phyloP scores from a whole-genome alignment of 768 basidiomycete species.

The Russula brevipes region DNA sequence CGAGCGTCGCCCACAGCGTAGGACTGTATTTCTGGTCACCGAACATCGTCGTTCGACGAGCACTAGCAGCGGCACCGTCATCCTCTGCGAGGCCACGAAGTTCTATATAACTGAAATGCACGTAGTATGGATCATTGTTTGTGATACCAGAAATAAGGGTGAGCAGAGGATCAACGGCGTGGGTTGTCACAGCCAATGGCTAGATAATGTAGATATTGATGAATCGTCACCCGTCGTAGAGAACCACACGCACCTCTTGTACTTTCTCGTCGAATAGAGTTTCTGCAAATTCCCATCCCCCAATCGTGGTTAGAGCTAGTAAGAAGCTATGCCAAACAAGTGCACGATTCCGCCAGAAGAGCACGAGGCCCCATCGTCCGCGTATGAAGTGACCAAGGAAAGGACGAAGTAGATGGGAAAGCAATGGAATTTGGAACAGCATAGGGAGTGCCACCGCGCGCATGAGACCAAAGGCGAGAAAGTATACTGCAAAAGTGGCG shows the following conservation, averaged over 20 bases:
- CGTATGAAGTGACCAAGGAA: constrained; percentile 60
- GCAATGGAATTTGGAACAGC: constrained; percentile 49
- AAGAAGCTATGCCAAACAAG: constrained; percentile 47
- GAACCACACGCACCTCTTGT: constrained; percentile 43
- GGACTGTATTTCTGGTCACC: constrained; percentile 63
- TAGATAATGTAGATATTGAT: constrained; percentile 26
- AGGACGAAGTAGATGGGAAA: constrained; percentile 49
- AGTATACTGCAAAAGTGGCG: constrained; percentile 33
- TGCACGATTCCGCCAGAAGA: constrained; percentile 44
- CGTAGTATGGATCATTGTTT: constrained; percentile 47
- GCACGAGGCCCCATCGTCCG: constrained; percentile 48
- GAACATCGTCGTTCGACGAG: constrained; percentile 53
- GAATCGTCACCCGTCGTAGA: not conserved
- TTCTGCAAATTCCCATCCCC: constrained; percentile 61
- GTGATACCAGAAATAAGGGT: constrained; percentile 61
- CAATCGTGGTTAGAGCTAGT: constrained; percentile 47
- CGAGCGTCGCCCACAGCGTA: constrained; percentile 57
- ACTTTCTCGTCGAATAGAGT: constrained; percentile 55
- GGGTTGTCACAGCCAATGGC: constrained; percentile 44
- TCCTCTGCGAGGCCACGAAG: constrained; percentile 49
- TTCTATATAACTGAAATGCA: constrained; percentile 64
- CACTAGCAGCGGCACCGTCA: constrained; percentile 36
- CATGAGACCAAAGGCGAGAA: constrained; percentile 42
- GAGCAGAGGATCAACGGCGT: constrained; percentile 48
- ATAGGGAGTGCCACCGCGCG: constrained; percentile 49